These are phyloP conservation scores for Xanthoceras sorbifolium DNA, from an alignment of 345 rosid species.

Conservation along the genomic window DNA sequence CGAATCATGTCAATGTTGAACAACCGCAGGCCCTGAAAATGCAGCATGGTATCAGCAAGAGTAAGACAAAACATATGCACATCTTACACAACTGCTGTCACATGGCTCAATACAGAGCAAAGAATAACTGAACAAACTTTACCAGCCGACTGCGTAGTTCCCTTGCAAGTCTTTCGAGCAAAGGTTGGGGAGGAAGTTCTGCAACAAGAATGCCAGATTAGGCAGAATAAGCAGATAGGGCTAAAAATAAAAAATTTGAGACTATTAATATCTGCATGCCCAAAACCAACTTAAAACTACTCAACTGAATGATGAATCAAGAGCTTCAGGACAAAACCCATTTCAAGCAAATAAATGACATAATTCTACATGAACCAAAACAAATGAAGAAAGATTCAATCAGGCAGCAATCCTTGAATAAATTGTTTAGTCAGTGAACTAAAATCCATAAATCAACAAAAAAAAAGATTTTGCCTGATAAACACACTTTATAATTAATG, in stretches of 20 bases:
- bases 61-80: not conserved
- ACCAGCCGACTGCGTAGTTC: conserved; percentile 75
- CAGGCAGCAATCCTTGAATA: too few species aligned
- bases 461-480: not conserved
- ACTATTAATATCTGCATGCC: not conserved
- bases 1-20: conserved; percentile 92
- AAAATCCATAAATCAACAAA: not conserved
- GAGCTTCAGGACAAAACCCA: too few species aligned
- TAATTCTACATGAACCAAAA: too few species aligned
- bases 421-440: not conserved
- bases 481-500: not conserved
- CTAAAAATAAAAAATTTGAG: not conserved
- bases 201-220: conserved; percentile 33
- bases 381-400: too few species aligned
- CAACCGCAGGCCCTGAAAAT: conserved; percentile 65
- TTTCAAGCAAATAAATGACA: too few species aligned
- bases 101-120: conserved; percentile 5
- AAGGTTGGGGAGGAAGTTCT: conserved; percentile 86
- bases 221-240: conserved; percentile 1
- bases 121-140: conserved; percentile 14
- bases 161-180: conserved; percentile 75
- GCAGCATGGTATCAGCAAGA: not conserved
- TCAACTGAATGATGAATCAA: too few species aligned
- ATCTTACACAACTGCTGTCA: conserved; percentile 1
- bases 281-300: not conserved